phyloP scores from a whole-genome alignment of 176 grass and related monocot genomes.

The Olyra latifolia region DNA sequence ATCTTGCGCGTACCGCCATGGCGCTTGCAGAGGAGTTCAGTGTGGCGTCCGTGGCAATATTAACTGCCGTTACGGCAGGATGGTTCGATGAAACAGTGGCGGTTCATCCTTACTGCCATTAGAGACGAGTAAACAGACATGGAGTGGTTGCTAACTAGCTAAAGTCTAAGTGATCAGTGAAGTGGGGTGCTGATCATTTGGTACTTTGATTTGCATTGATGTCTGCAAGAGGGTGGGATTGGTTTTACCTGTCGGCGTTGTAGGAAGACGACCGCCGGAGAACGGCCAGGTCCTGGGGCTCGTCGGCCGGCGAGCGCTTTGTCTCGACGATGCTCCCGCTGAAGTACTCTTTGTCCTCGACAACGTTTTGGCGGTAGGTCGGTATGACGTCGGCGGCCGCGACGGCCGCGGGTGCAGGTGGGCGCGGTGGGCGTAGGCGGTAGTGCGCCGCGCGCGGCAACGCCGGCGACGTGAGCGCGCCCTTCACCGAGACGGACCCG shows the following conservation, averaged over 20 bases:
- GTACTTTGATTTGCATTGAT: neutral
- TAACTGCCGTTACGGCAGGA: slow-evolving; percentile 22
- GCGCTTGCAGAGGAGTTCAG: neutral
- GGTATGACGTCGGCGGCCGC: neutral
- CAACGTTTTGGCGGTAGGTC: slow-evolving; percentile 22
- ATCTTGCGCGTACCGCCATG: slow-evolving; percentile 20
- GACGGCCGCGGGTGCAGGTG: neutral
- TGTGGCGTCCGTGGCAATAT: neutral
- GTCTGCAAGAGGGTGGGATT: neutral
- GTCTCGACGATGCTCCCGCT: slow-evolving; percentile 75
- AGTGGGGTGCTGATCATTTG: neutral
- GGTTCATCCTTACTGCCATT: neutral
- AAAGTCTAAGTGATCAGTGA: too few relatives aligned
- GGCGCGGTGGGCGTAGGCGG: slow-evolving; percentile 33
- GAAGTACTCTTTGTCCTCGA: slow-evolving; percentile 83
- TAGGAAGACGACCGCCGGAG: slow-evolving; percentile 74
- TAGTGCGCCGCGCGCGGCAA: slow-evolving; percentile 44
- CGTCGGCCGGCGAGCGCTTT: slow-evolving; percentile 27
- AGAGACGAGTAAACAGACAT: neutral
- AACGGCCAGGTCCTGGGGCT: slow-evolving; percentile 30
- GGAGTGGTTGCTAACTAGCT: neutral
- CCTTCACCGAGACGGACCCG: slow-evolving; percentile 64
- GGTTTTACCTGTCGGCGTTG: slow-evolving; percentile 70
- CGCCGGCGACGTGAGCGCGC: slow-evolving; percentile 31
- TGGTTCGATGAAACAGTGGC: slow-evolving; percentile 37